Base-by-base conservation (phyloP, 208 protist species). In the Trypanosoma grayi region DNA sequence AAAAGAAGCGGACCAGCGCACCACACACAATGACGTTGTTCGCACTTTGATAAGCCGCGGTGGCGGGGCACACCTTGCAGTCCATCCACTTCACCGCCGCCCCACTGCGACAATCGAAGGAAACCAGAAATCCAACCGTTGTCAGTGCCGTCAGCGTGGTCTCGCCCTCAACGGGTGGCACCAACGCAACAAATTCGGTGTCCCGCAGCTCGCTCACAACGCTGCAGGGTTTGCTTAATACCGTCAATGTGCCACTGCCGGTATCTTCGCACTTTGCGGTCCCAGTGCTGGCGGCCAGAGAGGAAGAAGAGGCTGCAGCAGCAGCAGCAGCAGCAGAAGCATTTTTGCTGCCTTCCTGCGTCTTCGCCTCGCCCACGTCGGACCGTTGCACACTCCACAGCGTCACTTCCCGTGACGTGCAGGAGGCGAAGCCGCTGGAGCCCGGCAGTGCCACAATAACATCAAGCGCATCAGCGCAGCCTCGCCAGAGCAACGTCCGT, bases 21-120 rank as follows among this genome's bases (percentile, higher is more conserved):
- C 88, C 88, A 24, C 76, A 71, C 2, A 92, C 67, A 0, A 94
- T 25, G 9, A 94, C 74, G 28, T 76, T 65, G n/a, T 46, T 48
- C 1, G 40, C 60, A 10, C 57, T 60, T 2, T 75, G 22, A 14
- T 64, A 69, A 9, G 82, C 68, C 1, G 66, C 56, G 2, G 67
- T 69, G 2, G 79, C 82, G 20, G 70, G 53, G 10, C 70, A 79
- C 28, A 92, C 77, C 72, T 91, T 92, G 68, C 85, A 87, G 63
- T 94, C 83, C 88, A 94, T 94, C 85, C 88, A 94, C n/a, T 80
- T 79, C 36, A 85, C 39, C 18, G 89, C 73, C 0, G 78, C 65
- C 5, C 88, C 85, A 20, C 65, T 87, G 10, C 58, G 40, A n/a
- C 47, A 33, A 65, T 88, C 75, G 50, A 91, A 80, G 11, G 76